A percentile compares a stretch with the other conserved stretches of the same genome.
Conservation (phyloP, 805 yeast genomes). For the Candida cerambycidarum region DNA sequence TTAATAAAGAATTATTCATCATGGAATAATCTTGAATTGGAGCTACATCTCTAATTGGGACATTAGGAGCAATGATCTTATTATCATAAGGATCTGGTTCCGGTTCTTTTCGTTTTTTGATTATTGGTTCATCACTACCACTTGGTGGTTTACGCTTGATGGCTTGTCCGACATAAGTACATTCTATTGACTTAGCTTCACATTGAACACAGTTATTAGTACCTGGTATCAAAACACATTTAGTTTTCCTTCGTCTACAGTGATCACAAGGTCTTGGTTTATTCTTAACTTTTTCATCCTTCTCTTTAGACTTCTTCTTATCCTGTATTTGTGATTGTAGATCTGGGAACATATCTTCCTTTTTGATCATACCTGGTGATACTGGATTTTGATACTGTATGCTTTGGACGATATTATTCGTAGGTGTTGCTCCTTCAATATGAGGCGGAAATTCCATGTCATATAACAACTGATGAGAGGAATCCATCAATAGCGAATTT, state of each 20-base stretch:
- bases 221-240: conserved; percentile 70
- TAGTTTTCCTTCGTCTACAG: conserved; percentile 76
- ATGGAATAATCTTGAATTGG: conserved; percentile 69
- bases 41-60: conserved; percentile 49
- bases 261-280: conserved; percentile 76
- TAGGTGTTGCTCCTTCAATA: conserved; percentile 14
- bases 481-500: conserved; percentile 31
- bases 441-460: conserved; percentile 30
- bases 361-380: conserved; percentile 10
- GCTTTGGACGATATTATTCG: conserved; percentile 27
- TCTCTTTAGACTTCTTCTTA: background rate
- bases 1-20: conserved; percentile 61
- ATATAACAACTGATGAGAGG: conserved; percentile 28
- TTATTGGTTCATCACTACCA: conserved; percentile 14
- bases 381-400: conserved; percentile 32
- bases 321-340: conserved; percentile 1
- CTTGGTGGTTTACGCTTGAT: conserved; percentile 33
- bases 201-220: conserved; percentile 70
- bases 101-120: conserved; percentile 26
- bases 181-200: conserved; percentile 67
- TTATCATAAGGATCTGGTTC: conserved; percentile 11
- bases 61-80: conserved; percentile 37
- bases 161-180: conserved; percentile 70
- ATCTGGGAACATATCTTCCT: conserved; percentile 1
- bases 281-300: conserved; percentile 14